phyloP scores from a whole-genome alignment of 2,329 filamentous ascomycete genomes.

The Amylocarpus encephaloides region DNA sequence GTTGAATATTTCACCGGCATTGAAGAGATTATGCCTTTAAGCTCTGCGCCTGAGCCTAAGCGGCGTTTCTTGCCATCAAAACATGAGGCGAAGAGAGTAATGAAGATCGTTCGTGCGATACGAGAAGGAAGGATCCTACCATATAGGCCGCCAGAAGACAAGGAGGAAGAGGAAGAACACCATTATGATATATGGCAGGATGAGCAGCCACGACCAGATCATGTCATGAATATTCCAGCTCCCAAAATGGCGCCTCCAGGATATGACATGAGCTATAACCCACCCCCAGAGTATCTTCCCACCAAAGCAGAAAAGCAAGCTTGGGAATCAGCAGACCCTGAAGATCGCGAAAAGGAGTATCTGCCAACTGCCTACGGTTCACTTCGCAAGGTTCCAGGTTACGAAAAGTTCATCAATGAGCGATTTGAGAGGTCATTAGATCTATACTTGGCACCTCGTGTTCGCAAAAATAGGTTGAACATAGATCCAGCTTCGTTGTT shows the following conservation, averaged over 20 bases:
- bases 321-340: conserved; percentile 82
- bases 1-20: conserved; percentile 92
- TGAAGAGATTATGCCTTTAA: conserved; percentile 89
- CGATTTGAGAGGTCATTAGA: conserved; percentile 94
- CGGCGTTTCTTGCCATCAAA: conserved; percentile 93
- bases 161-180: conserved; percentile 65
- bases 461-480: conserved; percentile 89
- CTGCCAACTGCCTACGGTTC: conserved; percentile 77
- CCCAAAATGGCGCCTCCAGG: conserved; percentile 90
- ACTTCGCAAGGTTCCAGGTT: conserved; percentile 85
- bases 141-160: conserved; percentile 69
- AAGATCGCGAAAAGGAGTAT: conserved; percentile 86
- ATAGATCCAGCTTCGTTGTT: conserved; percentile 91
- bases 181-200: conserved; percentile 89
- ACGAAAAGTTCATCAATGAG: conserved; percentile 86
- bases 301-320: conserved; percentile 73
- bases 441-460: conserved; percentile 86
- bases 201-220: conserved; percentile 73
- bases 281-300: conserved; percentile 88
- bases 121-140: conserved; percentile 89
- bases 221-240: conserved; percentile 90
- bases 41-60: conserved; percentile 91
- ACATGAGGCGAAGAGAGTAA: conserved; percentile 90
- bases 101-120: conserved; percentile 96
- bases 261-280: conserved; percentile 95